Evolutionary conservation across 2,329 filamentous ascomycete species (phyloP).

Genomic region (Verruconis gallopava): DNA sequence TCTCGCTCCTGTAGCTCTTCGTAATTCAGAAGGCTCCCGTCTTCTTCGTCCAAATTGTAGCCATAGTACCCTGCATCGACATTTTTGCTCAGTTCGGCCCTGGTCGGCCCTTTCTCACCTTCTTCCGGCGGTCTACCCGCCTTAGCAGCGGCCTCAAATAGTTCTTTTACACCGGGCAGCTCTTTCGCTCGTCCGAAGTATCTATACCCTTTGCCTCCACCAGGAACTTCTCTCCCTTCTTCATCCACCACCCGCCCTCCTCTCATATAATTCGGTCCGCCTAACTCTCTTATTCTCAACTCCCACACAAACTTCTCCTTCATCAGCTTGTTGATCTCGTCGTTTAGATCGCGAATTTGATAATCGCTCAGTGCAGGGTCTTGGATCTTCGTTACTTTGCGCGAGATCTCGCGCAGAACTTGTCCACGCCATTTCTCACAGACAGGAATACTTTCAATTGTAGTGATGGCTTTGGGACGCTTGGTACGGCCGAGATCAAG

Average conservation of each 20-base stretch:
- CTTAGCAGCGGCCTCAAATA: conserved; percentile 68
- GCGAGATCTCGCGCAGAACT: conserved; percentile 90
- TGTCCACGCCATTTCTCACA: conserved; percentile 99
- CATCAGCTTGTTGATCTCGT: conserved; percentile 99
- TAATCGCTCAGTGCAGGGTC: conserved; percentile 85
- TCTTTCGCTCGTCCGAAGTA: conserved; percentile 77
- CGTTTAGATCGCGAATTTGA: conserved; percentile 94
- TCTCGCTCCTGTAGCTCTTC: conserved; percentile 76
- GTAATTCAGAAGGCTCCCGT: conserved; percentile 65
- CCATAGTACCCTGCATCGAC: conserved; percentile 96
- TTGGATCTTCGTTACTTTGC: conserved; percentile 94
- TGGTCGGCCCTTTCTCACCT: conserved; percentile 48
- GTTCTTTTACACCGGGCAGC: conserved; percentile 86
- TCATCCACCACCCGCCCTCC: conserved; percentile 42
- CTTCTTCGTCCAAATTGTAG: conserved; percentile 85
- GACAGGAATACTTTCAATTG: conserved; percentile 66
- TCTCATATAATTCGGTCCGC: conserved; percentile 95
- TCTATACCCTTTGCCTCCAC: conserved; percentile 77
- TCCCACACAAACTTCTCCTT: conserved; percentile 99
- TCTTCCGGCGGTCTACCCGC: conserved; percentile 31
- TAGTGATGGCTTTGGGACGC: conserved; percentile 81
- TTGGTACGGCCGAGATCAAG: conserved; percentile 84
- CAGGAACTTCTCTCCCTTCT: conserved; percentile 41
- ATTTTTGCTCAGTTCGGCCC: conserved; percentile 56
- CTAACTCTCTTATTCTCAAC: conserved; percentile 84